Evolutionary conservation across 2,329 filamentous ascomycete genomes (phyloP).

Genomic region (Coleophoma eucalyptorum): DNA sequence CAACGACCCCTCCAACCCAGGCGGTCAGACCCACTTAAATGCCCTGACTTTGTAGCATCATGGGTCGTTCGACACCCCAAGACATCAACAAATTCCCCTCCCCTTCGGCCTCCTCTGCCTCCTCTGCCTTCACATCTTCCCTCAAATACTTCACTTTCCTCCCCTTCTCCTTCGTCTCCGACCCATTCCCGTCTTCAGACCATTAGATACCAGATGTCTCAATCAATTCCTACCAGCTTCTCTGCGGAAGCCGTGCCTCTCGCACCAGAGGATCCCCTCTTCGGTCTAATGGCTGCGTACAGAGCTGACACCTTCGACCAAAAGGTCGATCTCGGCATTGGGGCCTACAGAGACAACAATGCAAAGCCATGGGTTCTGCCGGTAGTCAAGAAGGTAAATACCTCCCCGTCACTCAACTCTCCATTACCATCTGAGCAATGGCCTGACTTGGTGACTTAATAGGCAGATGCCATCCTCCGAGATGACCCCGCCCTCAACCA

Average conservation of each 20-base stretch:
- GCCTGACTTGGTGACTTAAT: conserved; percentile 11
- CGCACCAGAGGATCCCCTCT: conserved; percentile 92
- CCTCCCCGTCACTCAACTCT: no score
- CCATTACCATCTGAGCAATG: no score
- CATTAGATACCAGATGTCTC: conserved; percentile 67
- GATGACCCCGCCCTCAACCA: conserved; percentile 91
- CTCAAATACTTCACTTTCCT: conserved; percentile 4
- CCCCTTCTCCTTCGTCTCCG: conserved; percentile 5
- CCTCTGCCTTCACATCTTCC: background rate
- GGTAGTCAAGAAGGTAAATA: conserved; percentile 86
- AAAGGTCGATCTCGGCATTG: conserved; percentile 91
- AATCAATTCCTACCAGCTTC: conserved; percentile 57
- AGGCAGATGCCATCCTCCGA: conserved; percentile 89
- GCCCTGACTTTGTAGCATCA: no score
- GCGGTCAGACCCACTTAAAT: no score
- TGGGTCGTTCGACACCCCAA: no score
- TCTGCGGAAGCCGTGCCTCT: conserved; percentile 74
- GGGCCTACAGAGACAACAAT: conserved; percentile 91
- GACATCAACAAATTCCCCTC: no score
- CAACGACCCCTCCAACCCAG: no score
- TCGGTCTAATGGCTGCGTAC: conserved; percentile 87
- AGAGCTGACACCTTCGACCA: conserved; percentile 70
- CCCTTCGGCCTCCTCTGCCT: no score
- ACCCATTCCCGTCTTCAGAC: conserved; percentile 48
- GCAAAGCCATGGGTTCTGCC: conserved; percentile 97